Base-by-base conservation (phyloP, 2,329 filamentous ascomycete genomes). In the Sclerotinia spermophila region DNA sequence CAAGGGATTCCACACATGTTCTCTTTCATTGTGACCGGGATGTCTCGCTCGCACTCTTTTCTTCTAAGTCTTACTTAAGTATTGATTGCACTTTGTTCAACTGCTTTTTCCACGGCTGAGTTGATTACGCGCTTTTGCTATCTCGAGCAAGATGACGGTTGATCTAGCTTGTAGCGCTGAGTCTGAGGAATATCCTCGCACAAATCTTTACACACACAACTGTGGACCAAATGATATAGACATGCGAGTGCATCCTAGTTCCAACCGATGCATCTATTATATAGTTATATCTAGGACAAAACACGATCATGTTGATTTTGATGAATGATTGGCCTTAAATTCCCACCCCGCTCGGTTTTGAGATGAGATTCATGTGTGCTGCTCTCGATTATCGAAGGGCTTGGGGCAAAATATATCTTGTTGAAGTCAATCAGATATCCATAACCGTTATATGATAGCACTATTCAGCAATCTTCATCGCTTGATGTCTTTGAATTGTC, bases 301-400 rank as follows among this genome's bases (percentile, higher is more conserved):
- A 27, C n/a, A 27, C 3, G 0, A 17, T n/a, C n/a, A n/a, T 6
- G 2, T 6, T 17, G 24, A 7, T 17, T 13, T 1, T 0, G 1
- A 0, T 24, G 7, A 27, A 27, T n/a, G 5, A 27, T n/a, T 13
- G 5, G 1, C n/a, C 6, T 27, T n/a, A 0, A 15, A 15, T 2
- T 7, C n/a, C n/a, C n/a, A n/a, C n/a, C n/a, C n/a, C n/a, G n/a
- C n/a, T n/a, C n/a, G n/a, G n/a, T n/a, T n/a, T n/a, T n/a, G n/a
- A n/a, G n/a, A n/a, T n/a, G n/a, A n/a, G n/a, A n/a, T n/a, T n/a
- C n/a, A n/a, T n/a, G n/a, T n/a, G n/a, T n/a, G n/a, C n/a, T n/a
- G n/a, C n/a, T n/a, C n/a, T n/a, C n/a, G n/a, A n/a, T n/a, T n/a
- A n/a, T n/a, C n/a, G n/a, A n/a, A n/a, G n/a, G n/a, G n/a, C n/a